Evolutionary conservation across 2,329 filamentous ascomycete species (phyloP).

Genomic region (Eurotiales sp.): DNA sequence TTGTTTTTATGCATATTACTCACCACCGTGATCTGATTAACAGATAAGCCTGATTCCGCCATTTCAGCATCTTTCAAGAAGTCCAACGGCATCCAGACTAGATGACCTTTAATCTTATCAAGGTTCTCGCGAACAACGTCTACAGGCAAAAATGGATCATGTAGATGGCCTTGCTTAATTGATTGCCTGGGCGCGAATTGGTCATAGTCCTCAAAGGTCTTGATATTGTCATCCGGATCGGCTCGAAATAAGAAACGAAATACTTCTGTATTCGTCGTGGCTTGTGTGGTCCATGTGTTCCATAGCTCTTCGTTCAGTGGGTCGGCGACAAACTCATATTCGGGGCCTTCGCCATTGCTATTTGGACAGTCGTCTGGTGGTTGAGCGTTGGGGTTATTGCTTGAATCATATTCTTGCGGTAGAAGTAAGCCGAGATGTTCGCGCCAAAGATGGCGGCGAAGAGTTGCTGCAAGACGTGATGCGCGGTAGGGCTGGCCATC

Average conservation of each 20-base stretch:
- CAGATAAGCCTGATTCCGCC: slow-evolving; percentile 81
- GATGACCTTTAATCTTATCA: slow-evolving; percentile 75
- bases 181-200: slow-evolving; percentile 62
- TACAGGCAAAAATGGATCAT: slow-evolving; percentile 70
- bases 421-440: slow-evolving; percentile 75
- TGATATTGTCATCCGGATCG: slow-evolving; percentile 86
- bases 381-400: slow-evolving; percentile 67
- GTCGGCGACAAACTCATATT: slow-evolving; percentile 56
- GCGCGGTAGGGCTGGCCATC: slow-evolving; percentile 68
- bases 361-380: slow-evolving; percentile 70
- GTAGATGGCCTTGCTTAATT: slow-evolving; percentile 80
- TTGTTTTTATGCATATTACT: too few species aligned
- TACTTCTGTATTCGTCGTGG: slow-evolving; percentile 72
- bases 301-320: slow-evolving; percentile 67
- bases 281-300: slow-evolving; percentile 68
- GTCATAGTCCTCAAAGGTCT: slow-evolving; percentile 87
- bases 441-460: slow-evolving; percentile 81
- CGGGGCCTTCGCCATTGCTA: slow-evolving; percentile 66
- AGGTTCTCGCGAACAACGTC: slow-evolving; percentile 71
- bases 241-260: slow-evolving; percentile 79
- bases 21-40: slow-evolving; percentile 83
- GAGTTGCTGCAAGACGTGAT: slow-evolving; percentile 70
- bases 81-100: slow-evolving; percentile 93
- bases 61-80: slow-evolving; percentile 52
- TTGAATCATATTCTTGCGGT: slow-evolving; percentile 68